A percentile compares a stretch with the other conserved stretches of the same genome.
Evolutionary conservation across 2,329 filamentous ascomycete genomes (phyloP).

Genomic region (Aspergillus amoenus): DNA sequence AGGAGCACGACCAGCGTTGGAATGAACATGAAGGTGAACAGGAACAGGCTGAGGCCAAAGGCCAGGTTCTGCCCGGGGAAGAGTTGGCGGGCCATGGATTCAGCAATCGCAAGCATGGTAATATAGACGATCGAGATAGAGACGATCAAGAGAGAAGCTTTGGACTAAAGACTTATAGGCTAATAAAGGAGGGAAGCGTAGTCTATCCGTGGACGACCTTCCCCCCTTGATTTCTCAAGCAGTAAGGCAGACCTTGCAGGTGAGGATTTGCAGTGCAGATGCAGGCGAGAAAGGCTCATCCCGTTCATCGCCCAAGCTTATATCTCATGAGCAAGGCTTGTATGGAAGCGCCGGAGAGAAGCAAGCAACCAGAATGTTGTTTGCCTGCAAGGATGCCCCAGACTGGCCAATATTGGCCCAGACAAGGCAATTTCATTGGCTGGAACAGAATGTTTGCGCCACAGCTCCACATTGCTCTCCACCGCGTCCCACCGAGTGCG

Average conservation of each 20-base stretch:
- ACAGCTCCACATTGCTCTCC: neutral
- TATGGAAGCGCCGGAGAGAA: neutral
- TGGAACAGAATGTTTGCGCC: too few species aligned
- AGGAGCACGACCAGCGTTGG: conserved; percentile 33
- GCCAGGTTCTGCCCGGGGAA: conserved; percentile 27
- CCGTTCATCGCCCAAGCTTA: neutral
- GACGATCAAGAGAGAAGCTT: too few species aligned
- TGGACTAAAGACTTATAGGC: too few species aligned
- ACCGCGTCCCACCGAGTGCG: neutral
- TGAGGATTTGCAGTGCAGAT: too few species aligned
- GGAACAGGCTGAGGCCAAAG: conserved; percentile 31
- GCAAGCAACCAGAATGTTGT: neutral
- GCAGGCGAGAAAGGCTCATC: too few species aligned
- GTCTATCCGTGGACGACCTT: too few species aligned
- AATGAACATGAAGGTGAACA: conserved; percentile 37
- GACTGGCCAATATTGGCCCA: neutral
- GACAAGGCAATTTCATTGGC: neutral
- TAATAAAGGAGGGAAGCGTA: too few species aligned
- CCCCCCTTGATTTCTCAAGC: too few species aligned
- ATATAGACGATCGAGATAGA: too few species aligned
- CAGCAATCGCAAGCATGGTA: conserved; percentile 1
- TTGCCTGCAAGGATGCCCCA: conserved; percentile 6
- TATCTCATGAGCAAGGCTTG: neutral
- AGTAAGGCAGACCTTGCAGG: too few species aligned
- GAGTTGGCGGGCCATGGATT: conserved; percentile 30